Evolutionary conservation across 345 rosid genomes (phyloP).

Genomic region (Carallia pectinifolia): DNA sequence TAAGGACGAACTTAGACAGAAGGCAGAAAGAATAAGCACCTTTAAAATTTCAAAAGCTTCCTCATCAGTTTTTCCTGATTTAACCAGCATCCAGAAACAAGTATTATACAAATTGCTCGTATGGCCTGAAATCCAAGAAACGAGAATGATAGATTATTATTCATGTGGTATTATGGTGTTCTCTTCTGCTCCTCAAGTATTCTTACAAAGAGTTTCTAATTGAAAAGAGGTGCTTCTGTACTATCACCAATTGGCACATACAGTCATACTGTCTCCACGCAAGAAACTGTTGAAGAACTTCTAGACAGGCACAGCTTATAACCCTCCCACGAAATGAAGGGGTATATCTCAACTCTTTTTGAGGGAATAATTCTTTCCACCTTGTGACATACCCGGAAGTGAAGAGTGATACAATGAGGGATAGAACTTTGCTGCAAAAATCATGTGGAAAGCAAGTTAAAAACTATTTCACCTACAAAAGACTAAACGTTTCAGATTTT

Average conservation of each 20-base stretch:
- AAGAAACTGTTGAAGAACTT: constrained; percentile 77
- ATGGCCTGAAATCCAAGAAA: constrained; percentile 55
- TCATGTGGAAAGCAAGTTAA: background rate
- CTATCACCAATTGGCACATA: constrained; percentile 30
- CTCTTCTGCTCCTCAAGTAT: background rate
- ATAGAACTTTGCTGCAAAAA: constrained; percentile 69
- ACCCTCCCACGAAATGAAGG: constrained; percentile 66
- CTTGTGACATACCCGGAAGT: constrained; percentile 61
- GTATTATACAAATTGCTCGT: constrained; percentile 54
- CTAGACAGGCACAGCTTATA: constrained; percentile 63
- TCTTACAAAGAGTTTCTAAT: no score
- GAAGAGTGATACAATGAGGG: constrained; percentile 69
- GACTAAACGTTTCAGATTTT: background rate
- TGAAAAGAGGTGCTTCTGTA: background rate
- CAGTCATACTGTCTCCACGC: constrained; percentile 91
- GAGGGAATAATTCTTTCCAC: constrained; percentile 72
- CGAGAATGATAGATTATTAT: background rate
- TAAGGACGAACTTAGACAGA: background rate
- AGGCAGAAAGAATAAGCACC: constrained; percentile 32
- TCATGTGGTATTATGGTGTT: background rate
- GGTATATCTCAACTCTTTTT: constrained; percentile 47
- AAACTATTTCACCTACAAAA: background rate
- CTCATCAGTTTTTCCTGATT: constrained; percentile 55
- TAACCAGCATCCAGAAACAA: constrained; percentile 76
- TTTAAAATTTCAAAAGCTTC: constrained; percentile 64